These are phyloP conservation scores for Sporothrix curviconia DNA, from an alignment of 2,329 filamentous ascomycete species.

Conservation along the genomic window DNA sequence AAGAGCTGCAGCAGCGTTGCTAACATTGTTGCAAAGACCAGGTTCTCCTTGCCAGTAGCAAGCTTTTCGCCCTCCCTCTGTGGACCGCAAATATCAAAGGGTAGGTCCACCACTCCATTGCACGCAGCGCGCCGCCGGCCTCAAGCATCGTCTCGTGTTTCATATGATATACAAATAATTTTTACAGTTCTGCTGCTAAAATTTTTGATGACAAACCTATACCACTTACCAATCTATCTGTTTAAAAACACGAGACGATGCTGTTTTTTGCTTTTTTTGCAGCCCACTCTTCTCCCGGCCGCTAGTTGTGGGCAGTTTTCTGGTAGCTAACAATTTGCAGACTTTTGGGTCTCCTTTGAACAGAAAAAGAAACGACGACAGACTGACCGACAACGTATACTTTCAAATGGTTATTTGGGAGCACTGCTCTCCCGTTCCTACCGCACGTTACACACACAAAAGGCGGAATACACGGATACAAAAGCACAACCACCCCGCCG, in stretches of 20 bases:
- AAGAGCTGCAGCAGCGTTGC: not conserved
- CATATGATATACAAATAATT: slow-evolving; percentile 56
- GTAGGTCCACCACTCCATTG: slow-evolving; percentile 4
- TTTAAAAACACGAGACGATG: slow-evolving; percentile 17
- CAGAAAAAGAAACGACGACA: too few relatives aligned
- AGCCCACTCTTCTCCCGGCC: slow-evolving; percentile 5
- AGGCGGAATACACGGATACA: not conserved
- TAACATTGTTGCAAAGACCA: slow-evolving; percentile 10
- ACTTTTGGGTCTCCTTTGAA: too few relatives aligned
- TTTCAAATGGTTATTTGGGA: slow-evolving; percentile 3
- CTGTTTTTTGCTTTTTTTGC: slow-evolving; percentile 8
- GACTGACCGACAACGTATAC: too few relatives aligned
- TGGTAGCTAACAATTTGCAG: too few relatives aligned
- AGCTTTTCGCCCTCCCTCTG: not conserved
- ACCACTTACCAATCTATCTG: slow-evolving; percentile 48
- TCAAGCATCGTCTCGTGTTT: slow-evolving; percentile 25
- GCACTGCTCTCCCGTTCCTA: not conserved
- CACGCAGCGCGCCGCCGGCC: too few relatives aligned
- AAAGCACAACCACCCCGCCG: not conserved
- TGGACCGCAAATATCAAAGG: not conserved
- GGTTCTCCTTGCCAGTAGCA: not conserved
- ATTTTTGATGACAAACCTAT: slow-evolving; percentile 54
- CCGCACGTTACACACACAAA: not conserved
- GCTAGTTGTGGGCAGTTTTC: too few relatives aligned
- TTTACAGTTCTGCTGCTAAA: slow-evolving; percentile 74